Evolutionary conservation across 73 alveolate species (phyloP).

Genomic region (Symbiodinium pilosum): DNA sequence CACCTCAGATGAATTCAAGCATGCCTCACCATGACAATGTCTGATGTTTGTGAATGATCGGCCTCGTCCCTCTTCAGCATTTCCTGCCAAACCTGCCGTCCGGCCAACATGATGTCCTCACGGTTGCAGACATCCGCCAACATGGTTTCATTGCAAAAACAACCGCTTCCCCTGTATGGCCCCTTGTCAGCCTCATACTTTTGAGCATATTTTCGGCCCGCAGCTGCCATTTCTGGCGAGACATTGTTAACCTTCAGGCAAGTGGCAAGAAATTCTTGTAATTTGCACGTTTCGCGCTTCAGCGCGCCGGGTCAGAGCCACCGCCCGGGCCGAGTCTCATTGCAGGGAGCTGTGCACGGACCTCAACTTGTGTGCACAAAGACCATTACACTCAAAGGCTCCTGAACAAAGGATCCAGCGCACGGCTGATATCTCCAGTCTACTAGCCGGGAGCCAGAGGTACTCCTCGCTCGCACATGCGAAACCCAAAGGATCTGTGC

Average conservation of each 20-base stretch:
- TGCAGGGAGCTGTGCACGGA: neutral
- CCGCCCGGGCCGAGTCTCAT: constrained; percentile 74
- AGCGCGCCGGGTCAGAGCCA: constrained; percentile 61
- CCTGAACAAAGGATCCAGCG: neutral
- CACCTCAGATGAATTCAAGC: neutral
- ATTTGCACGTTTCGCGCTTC: neutral
- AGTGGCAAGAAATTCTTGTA: neutral
- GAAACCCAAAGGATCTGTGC: no score
- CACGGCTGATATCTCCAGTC: constrained; percentile 2
- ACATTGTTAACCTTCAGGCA: constrained; percentile 42
- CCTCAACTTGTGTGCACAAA: neutral
- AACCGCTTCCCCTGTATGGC: neutral
- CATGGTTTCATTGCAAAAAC: neutral
- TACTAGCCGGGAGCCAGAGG: neutral
- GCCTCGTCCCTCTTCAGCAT: constrained; percentile 62
- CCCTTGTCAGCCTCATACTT: constrained; percentile 20
- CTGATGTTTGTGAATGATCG: neutral
- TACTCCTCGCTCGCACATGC: no score
- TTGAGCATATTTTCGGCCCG: constrained; percentile 67
- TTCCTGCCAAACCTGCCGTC: constrained; percentile 29
- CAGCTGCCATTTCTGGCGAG: constrained; percentile 55
- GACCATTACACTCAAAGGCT: no score
- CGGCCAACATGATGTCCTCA: constrained; percentile 56
- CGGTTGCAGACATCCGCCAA: neutral
- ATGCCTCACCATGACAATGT: neutral